Evolutionary conservation across 1,139 yeast genomes (phyloP).

Genomic region (Pichia sp.): DNA sequence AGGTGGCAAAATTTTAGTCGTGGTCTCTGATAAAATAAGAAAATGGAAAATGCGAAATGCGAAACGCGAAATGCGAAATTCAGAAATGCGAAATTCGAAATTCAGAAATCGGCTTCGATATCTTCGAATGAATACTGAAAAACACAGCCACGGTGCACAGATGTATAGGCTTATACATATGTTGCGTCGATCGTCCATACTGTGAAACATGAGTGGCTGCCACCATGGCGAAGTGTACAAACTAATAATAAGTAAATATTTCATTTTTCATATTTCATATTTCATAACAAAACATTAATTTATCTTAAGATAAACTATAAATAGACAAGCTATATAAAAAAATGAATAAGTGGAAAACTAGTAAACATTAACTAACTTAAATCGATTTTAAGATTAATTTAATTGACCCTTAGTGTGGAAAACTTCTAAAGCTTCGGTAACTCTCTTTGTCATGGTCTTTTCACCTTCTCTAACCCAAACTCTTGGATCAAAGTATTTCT

Average conservation of each 20-base stretch:
- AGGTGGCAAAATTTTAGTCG: neutral
- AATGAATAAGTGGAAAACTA: neutral
- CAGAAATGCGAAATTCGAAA: neutral
- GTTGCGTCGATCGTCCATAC: neutral
- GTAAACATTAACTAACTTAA: too few species aligned
- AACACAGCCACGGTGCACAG: neutral
- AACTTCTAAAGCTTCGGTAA: conserved; percentile 72
- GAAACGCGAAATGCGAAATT: neutral
- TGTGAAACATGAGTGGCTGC: too few species aligned
- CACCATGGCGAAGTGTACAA: too few species aligned
- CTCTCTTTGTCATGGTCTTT: conserved; percentile 91
- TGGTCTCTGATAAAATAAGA: neutral
- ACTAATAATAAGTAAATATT: too few species aligned
- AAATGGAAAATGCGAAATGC: neutral
- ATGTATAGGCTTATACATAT: neutral
- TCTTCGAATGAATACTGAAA: neutral
- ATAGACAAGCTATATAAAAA: neutral
- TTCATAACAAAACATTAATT: neutral
- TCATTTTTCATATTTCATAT: too few species aligned
- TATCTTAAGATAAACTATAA: neutral
- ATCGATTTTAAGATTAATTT: neutral
- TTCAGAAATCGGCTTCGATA: neutral
- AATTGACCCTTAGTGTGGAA: conserved; percentile 60
- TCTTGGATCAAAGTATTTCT: conserved; percentile 99
- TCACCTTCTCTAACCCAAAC: conserved; percentile 99